phyloP scores from a whole-genome alignment of 108 stramenopile genomes.

The Fistulifera pelliculosa region DNA sequence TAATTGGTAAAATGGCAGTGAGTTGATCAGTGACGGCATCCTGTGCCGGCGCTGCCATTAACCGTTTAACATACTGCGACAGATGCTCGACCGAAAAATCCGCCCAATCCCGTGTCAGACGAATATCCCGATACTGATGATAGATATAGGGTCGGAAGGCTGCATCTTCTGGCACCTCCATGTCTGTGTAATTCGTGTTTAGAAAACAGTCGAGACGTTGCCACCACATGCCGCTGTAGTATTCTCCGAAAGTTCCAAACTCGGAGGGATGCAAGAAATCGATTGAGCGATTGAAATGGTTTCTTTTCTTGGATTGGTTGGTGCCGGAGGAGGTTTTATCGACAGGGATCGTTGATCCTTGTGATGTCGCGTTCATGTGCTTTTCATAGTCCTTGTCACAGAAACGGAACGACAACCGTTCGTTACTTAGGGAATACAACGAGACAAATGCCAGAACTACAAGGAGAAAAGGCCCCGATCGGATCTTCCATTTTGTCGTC shows the following conservation, averaged over 20 bases:
- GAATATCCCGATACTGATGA: slow-evolving; percentile 7
- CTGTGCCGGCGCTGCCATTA: not conserved
- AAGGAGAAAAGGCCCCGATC: too few species aligned
- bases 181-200: not conserved
- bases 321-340: not conserved
- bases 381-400: too few species aligned
- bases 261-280: too few species aligned
- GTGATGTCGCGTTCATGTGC: not conserved
- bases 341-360: not conserved
- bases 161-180: not conserved
- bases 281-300: too few species aligned
- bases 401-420: too few species aligned
- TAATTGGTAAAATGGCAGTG: too few species aligned
- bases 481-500: too few species aligned
- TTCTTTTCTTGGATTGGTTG: not conserved
- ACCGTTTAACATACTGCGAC: slow-evolving; percentile 33
- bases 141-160: not conserved
- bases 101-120: slow-evolving; percentile 41
- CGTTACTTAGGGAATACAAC: too few species aligned
- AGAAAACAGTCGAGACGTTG: not conserved
- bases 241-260: too few species aligned
- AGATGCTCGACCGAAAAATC: slow-evolving; percentile 49
- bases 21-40: slow-evolving; percentile 12
- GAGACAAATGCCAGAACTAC: too few species aligned
- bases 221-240: too few species aligned